phyloP scores from a whole-genome alignment of 257 asterid genomes.

The Mentha longifolia region DNA sequence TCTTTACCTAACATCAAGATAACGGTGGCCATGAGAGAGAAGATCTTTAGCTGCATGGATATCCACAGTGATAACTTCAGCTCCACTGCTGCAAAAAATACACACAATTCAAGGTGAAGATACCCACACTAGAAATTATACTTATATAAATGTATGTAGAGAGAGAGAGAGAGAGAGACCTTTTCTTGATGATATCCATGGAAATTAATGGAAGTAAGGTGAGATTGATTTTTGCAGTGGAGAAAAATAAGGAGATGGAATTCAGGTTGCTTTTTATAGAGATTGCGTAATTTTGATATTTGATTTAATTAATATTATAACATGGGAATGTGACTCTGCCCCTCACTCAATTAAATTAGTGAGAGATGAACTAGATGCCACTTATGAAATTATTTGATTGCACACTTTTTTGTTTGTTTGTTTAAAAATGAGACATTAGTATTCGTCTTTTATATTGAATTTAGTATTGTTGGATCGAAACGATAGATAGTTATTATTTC shows the following conservation, averaged over 20 bases:
- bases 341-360: constrained; percentile 18
- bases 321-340: constrained; percentile 25
- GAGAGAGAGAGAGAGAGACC: constrained; percentile 7
- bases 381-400: background rate
- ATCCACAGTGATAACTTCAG: constrained; percentile 60
- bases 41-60: constrained; percentile 64
- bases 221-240: constrained; percentile 14
- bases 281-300: background rate
- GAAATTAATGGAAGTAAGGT: background rate
- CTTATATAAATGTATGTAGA: background rate
- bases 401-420: background rate
- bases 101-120: constrained; percentile 27
- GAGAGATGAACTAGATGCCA: constrained; percentile 27
- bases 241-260: background rate
- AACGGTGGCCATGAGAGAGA: constrained; percentile 52
- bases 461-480: too few relatives aligned
- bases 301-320: background rate
- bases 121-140: background rate
- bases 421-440: too few relatives aligned
- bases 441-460: too few relatives aligned
- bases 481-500: too few relatives aligned
- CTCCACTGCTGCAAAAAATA: constrained; percentile 42
- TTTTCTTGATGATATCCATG: constrained; percentile 39
- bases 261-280: constrained; percentile 25
- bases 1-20: constrained; percentile 85